Conservation (phyloP, 2,329 filamentous ascomycete genomes). For the Colletotrichum magnum region DNA sequence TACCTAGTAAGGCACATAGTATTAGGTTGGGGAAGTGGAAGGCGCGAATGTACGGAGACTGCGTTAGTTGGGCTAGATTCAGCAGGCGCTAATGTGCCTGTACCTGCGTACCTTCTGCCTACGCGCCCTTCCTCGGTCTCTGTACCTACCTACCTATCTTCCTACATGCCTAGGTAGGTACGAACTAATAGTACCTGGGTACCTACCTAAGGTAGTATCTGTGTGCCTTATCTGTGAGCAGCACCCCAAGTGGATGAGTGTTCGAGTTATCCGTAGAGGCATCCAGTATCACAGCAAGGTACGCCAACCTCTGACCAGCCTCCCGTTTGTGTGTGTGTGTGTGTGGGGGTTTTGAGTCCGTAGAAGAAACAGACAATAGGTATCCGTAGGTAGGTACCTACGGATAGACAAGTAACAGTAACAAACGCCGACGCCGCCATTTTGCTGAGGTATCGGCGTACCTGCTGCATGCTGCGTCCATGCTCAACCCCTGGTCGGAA, state of each 20-base stretch:
- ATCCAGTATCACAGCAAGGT: too few relatives aligned
- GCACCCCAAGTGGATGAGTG: too few relatives aligned
- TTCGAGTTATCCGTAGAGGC: too few relatives aligned
- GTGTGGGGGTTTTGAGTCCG: background rate
- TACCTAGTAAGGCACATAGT: too few relatives aligned
- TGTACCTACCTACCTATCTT: background rate
- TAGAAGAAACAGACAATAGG: background rate
- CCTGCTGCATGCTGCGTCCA: conserved; percentile 17
- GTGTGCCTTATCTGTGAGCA: too few relatives aligned
- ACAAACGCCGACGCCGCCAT: background rate
- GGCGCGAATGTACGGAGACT: background rate
- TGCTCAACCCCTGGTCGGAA: conserved; percentile 32
- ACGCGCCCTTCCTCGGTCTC: background rate
- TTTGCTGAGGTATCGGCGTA: conserved; percentile 1
- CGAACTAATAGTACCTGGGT: too few relatives aligned
- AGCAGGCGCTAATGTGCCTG: background rate
- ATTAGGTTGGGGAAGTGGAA: conserved; percentile 1
- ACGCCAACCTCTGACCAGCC: too few relatives aligned
- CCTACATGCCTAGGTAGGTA: too few relatives aligned
- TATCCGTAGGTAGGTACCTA: too few relatives aligned
- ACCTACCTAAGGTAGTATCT: too few relatives aligned
- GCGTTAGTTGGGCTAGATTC: background rate
- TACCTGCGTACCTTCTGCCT: background rate
- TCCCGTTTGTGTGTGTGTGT: too few relatives aligned
- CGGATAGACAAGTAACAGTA: too few relatives aligned